Base-by-base conservation (phyloP, 495 filamentous ascomycete genomes). In the Friedmanniomyces simplex region DNA sequence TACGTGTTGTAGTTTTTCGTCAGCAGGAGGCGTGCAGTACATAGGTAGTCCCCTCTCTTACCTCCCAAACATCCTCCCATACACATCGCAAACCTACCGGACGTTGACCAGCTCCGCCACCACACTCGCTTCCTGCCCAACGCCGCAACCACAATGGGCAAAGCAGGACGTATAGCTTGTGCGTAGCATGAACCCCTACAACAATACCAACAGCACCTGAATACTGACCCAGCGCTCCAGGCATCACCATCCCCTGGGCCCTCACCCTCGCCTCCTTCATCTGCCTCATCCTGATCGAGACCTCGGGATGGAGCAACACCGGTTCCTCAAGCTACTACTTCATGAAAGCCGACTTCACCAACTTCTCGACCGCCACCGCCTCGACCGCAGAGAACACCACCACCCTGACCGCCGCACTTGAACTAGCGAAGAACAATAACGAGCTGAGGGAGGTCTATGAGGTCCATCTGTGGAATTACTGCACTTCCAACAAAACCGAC, bases 401-500 rank as follows among this genome's bases (percentile, higher is more conserved):
- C 45, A 50, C 47, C 22, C 47, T 60, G 18, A 46, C 43, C 22
- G 46, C 48, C 26, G 59, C 53, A 18, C 50, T 67, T 8, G n/a
- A 57, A 26, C 55, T 67, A 4, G 64, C 64, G 0, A 60, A 56
- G 67, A 60, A 74, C 60, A 59, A 67, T 1, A 74, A 83, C 11
- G 74, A 83, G 25, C 74, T 97, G 43, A 77, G 75, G 52, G 83
- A 94, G 69, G 79, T 83, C 66, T 97, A 97, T 79, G 78, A 82
- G 51, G 77, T 96, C 67, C 80, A 64, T 32, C 76, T 98, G 26
- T 95, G 86, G 86, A 85, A 86, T 67, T 96, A 90, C 80, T 97
- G 93, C 76, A 74, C 77, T 16, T 80, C 81, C 45, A 73, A 71
- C 5, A 62, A 74, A 41, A 73, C 73, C 36, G 75, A 74, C 58